Percentiles rank a stretch among this genome's conserved stretches.
These are phyloP conservation scores for Moesziomyces antarcticus DNA, from an alignment of 1,284 basidiomycete species.

Conservation along the genomic window DNA sequence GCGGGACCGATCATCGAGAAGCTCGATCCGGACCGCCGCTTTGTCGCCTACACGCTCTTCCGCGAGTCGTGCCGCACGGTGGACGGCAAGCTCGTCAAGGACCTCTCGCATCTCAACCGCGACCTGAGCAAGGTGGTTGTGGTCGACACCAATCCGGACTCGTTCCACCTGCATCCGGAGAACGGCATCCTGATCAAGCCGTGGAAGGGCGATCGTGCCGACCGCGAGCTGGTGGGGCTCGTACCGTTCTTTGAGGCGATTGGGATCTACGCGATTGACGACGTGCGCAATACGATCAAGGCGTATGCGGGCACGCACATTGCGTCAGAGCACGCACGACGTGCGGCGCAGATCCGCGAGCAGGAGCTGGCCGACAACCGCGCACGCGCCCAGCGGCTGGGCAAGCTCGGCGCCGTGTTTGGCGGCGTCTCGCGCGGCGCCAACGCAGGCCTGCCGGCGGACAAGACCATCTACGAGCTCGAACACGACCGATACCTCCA, in stretches of 20 bases:
- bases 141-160: constrained; percentile 85
- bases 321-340: constrained; percentile 87
- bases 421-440: constrained; percentile 69
- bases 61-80: constrained; percentile 73
- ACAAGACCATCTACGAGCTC: constrained; percentile 83
- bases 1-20: constrained; percentile 90
- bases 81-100: constrained; percentile 72
- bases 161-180: constrained; percentile 83
- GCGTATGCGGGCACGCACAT: constrained; percentile 89
- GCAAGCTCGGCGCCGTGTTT: constrained; percentile 71
- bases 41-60: constrained; percentile 88
- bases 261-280: constrained; percentile 70
- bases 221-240: constrained; percentile 83
- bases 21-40: constrained; percentile 91
- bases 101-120: constrained; percentile 90
- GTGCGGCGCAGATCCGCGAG: constrained; percentile 76
- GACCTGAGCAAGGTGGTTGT: constrained; percentile 90
- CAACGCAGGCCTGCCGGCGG: constrained; percentile 10
- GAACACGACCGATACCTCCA: constrained; percentile 87
- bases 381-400: constrained; percentile 23
- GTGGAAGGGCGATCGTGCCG: constrained; percentile 85
- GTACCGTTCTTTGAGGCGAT: constrained; percentile 93
- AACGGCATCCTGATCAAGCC: constrained; percentile 86
- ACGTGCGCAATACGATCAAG: constrained; percentile 86
- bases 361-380: constrained; percentile 72